Conservation (phyloP, 306 rosid species). For the Benincasa hispida region DNA sequence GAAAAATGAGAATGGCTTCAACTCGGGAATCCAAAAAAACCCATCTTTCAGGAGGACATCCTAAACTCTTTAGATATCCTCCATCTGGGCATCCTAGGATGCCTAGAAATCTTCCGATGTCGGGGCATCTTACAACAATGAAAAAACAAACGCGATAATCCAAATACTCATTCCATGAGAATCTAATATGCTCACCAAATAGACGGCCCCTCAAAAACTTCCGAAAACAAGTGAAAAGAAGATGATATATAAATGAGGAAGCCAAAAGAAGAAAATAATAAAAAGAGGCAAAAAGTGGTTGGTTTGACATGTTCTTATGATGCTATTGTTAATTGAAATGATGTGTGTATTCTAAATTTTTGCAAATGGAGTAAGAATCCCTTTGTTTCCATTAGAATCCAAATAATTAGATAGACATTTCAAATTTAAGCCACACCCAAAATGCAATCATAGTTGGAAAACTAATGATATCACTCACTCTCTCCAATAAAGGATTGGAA, state of each 20-base stretch:
- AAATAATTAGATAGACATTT: background rate
- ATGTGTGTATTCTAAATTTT: background rate
- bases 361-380: background rate
- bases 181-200: too few relatives aligned
- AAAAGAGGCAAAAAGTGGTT: background rate
- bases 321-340: background rate
- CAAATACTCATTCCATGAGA: too few relatives aligned
- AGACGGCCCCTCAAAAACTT: background rate
- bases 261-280: background rate
- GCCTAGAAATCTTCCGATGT: too few relatives aligned
- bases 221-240: background rate
- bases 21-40: too few relatives aligned
- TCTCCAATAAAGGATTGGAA: background rate
- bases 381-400: background rate
- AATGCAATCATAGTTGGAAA: background rate
- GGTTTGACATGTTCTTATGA: background rate
- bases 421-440: background rate
- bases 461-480: background rate
- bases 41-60: too few relatives aligned
- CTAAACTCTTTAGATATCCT: too few relatives aligned
- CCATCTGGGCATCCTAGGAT: too few relatives aligned
- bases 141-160: too few relatives aligned
- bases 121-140: too few relatives aligned
- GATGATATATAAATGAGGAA: background rate
- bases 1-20: too few relatives aligned